Conservation (phyloP, 2,329 filamentous ascomycete genomes). For the Colletotrichum tabaci region DNA sequence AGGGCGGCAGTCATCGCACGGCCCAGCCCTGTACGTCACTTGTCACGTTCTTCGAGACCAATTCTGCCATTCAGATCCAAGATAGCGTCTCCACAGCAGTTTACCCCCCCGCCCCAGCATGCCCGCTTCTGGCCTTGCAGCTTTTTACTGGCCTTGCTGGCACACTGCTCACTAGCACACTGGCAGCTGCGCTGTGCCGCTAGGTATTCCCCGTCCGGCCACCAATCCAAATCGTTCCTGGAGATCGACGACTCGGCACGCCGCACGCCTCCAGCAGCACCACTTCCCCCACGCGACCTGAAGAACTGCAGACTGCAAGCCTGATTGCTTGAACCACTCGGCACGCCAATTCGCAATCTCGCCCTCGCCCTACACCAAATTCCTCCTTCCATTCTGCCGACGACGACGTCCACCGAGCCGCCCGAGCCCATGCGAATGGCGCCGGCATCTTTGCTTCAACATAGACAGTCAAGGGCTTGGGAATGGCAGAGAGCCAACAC, state of each 20-base stretch:
- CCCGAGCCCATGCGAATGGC: slow-evolving; percentile 27
- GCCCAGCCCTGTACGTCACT: slow-evolving; percentile 23
- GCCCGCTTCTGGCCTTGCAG: not conserved
- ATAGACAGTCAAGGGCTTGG: slow-evolving; percentile 38
- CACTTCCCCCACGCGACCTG: slow-evolving; percentile 17
- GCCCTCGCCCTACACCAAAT: not conserved
- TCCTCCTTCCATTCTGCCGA: not conserved
- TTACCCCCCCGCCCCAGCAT: no score
- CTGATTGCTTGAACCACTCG: slow-evolving; percentile 24
- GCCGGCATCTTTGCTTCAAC: slow-evolving; percentile 12
- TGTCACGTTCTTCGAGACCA: not conserved
- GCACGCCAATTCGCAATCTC: slow-evolving; percentile 12
- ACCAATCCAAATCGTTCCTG: slow-evolving; percentile 19
- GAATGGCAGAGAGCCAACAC: slow-evolving; percentile 34
- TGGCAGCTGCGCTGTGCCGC: not conserved
- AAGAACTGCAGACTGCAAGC: slow-evolving; percentile 40
- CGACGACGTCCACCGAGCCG: not conserved
- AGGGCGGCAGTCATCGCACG: slow-evolving; percentile 11
- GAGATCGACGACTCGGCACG: slow-evolving; percentile 7
- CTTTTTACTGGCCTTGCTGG: no score
- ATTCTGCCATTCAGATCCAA: not conserved
- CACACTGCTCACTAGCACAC: no score
- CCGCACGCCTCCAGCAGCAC: not conserved
- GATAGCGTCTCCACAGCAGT: slow-evolving; percentile 5
- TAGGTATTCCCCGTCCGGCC: slow-evolving; percentile 14